Base-by-base conservation (phyloP, 257 asterid species). In the Cruciata laevipes region DNA sequence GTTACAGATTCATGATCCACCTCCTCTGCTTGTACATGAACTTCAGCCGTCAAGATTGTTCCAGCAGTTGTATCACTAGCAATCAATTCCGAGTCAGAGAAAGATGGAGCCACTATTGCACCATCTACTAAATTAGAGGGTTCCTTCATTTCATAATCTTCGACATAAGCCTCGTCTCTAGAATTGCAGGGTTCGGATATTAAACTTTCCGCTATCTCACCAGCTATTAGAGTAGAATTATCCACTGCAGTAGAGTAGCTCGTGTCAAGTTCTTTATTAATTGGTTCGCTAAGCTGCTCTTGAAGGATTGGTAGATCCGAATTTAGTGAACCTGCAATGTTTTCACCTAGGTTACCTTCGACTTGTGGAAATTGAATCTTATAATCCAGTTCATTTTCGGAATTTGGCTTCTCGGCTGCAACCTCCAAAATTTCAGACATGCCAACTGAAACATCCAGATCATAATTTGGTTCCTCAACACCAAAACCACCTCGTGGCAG, bases 31-130 rank as follows among this genome's bases (percentile, higher is more conserved):
- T 75, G 74, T 58, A 66, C 82, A 31, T 71, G 74, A 60, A 12
- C 63, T 64, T 47, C 74, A 33, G 42, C 67, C 25, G 69, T 9
- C 12, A 58, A 38, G 23, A 49, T 42, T n/a, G 71, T 37, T 33
- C 44, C 75, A 8, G 73, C 77, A 69, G 80, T 42, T 64, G 75
- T 42, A 71, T 69, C 77, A 23, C 16, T 75, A 67, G 63, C 95
- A 69, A 65, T 25, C 67, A 75, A 40, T 65, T 69, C 77, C 24
- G 68, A 61, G 66, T 63, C 18, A 38, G 56, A 57, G 51, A 59
- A 61, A 69, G 37, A 61, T 75, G 74, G 79, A 58, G 66, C 77
- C 61, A 44, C 55, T 58, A 74, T 77, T 33, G 71, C 77, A 76
- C 20, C 70, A 72, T 74, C 56, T 71, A 40, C 59, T 21, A 65